Conservation (phyloP, 2,329 filamentous ascomycete genomes). For the Cordyceps farinosa region DNA sequence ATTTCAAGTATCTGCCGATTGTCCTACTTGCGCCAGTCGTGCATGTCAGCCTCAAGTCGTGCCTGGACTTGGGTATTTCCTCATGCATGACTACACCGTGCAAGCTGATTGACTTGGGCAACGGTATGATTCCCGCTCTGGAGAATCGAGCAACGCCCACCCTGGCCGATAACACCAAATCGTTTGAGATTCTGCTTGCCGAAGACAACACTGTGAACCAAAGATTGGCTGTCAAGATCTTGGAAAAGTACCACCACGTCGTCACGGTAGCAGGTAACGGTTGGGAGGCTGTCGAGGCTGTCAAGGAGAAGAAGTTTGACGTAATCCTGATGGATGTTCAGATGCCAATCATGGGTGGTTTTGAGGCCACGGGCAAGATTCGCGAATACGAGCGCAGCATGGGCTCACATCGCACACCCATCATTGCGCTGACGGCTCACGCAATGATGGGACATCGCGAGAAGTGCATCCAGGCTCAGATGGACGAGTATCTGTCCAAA, state of each 20-base stretch:
- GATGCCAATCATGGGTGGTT: slow-evolving; percentile 99
- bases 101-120: slow-evolving; percentile 87
- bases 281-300: slow-evolving; percentile 85
- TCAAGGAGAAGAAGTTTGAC: slow-evolving; percentile 89
- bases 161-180: slow-evolving; percentile 88
- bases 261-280: slow-evolving; percentile 95
- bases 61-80: slow-evolving; percentile 92
- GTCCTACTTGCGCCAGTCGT: slow-evolving; percentile 87
- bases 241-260: slow-evolving; percentile 93
- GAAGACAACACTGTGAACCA: slow-evolving; percentile 99
- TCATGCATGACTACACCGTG: slow-evolving; percentile 99
- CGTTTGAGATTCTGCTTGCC: slow-evolving; percentile 89
- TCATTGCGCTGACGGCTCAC: slow-evolving; percentile 94
- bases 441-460: slow-evolving; percentile 98
- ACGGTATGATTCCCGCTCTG: slow-evolving; percentile 91
- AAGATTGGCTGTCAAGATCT: slow-evolving; percentile 89
- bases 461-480: slow-evolving; percentile 96
- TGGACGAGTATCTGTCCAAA: slow-evolving; percentile 98
- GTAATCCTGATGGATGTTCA: slow-evolving; percentile 99
- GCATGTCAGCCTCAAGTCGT: slow-evolving; percentile 88
- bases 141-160: slow-evolving; percentile 90
- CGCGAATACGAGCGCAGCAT: slow-evolving; percentile 87
- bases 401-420: slow-evolving; percentile 79
- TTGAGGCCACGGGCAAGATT: slow-evolving; percentile 95
- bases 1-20: slow-evolving; percentile 97